Evolutionary conservation across 179 eudicot genomes (phyloP), one percentile per base, ranked within the genome.

Genomic region (Carnegiea gigantea): DNA sequence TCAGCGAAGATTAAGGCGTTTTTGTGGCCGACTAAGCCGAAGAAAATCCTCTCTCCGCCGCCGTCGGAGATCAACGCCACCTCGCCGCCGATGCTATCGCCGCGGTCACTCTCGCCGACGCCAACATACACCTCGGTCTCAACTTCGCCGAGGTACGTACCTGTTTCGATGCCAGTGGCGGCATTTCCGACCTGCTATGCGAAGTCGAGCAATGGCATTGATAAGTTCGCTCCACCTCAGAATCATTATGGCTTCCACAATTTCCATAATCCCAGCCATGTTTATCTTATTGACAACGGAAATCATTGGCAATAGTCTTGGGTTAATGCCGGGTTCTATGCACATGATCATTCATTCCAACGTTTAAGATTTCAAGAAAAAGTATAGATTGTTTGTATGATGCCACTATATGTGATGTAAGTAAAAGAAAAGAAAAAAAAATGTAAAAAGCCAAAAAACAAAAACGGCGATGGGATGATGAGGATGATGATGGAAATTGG

Each of bases 1-100:
- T 77, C 91, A 0, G 43, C 87, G 36, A 93, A 93, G 84, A 89
- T 93, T 80, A 81, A 90, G 80, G 95, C 95, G 1, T 91, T 93
- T 44, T 87, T 93, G 10, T 89, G 84, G 11, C 78, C 88, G 33
- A 24, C 43, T 0, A 48, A 48, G 4, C 80, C 86, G 17, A 77
- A 86, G 13, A 79, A 77, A 33, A 83, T 84, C 77, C 14, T 83
- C 0, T 90, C 92, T 14, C 85, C 91, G 10, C 79, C 93, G 3
- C 62, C 92, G 7, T 87, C 82, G 51, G 73, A 46, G 68, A 78
- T 36, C 59, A 7, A 20, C 75, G 46, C 90, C 23, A 28, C 81
- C 38, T 73, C 84, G 30, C 81, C 85, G 60, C 81, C 88, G 6
- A 38, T 81, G 0, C 68, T 79, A 0, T 85, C 87, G 30, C 87